A percentile compares a stretch with the other conserved stretches of the same genome.
Evolutionary conservation across 1,284 basidiomycete species (phyloP).

Genomic region (Tausonia pullulans): DNA sequence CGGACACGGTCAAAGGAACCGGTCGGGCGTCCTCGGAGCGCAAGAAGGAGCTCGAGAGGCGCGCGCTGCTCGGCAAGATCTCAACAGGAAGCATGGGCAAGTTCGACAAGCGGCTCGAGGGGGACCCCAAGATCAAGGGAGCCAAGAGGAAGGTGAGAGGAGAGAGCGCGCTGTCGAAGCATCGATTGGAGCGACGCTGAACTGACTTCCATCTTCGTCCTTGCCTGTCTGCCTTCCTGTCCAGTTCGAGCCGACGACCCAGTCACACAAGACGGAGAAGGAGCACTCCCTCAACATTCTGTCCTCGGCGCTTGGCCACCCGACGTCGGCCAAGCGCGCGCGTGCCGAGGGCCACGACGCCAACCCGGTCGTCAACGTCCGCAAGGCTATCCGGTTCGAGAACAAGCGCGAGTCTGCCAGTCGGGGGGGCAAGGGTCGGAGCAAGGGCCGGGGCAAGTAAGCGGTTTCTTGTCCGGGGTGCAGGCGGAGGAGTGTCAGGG

Average conservation of each 20-base stretch:
- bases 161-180: background rate
- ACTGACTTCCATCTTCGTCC: background rate
- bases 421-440: conserved; percentile 1
- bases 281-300: conserved; percentile 62
- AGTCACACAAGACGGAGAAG: conserved; percentile 49
- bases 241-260: conserved; percentile 71
- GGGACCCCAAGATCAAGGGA: conserved; percentile 77
- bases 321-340: conserved; percentile 48
- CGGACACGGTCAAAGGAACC: conserved; percentile 1
- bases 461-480: too few relatives aligned
- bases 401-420: conserved; percentile 18
- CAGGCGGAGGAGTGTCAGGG: too few relatives aligned
- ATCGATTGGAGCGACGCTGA: background rate
- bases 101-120: conserved; percentile 79
- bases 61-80: conserved; percentile 62
- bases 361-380: conserved; percentile 55
- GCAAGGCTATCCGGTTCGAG: conserved; percentile 71
- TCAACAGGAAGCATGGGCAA: conserved; percentile 87
- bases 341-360: conserved; percentile 41
- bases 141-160: conserved; percentile 74
- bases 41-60: conserved; percentile 64
- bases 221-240: background rate
- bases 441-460: conserved; percentile 17
- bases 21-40: conserved; percentile 42
- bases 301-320: conserved; percentile 55